Conservation (phyloP, 352 stramenopile species). For the Pythium utonaiense region DNA sequence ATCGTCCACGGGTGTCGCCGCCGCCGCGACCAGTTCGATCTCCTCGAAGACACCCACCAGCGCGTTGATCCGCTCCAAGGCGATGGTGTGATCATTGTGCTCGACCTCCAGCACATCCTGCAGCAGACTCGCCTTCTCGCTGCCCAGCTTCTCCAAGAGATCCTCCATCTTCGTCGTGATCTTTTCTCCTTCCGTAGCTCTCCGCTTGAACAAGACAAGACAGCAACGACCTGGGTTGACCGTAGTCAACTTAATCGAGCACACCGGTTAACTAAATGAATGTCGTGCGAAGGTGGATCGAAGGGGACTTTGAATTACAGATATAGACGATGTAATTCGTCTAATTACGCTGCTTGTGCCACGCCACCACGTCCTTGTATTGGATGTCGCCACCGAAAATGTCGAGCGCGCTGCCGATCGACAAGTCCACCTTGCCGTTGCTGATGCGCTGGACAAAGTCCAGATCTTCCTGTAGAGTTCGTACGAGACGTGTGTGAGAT, state of each 20-base stretch:
- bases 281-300: neutral
- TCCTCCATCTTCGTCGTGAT: constrained; percentile 36
- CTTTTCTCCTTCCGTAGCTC: neutral
- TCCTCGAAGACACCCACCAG: constrained; percentile 48
- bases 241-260: neutral
- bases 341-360: constrained; percentile 52
- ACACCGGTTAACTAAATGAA: neutral
- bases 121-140: constrained; percentile 40
- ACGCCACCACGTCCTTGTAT: constrained; percentile 93
- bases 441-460: constrained; percentile 93
- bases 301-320: neutral
- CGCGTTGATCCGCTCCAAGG: constrained; percentile 22
- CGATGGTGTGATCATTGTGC: constrained; percentile 19
- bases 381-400: constrained; percentile 94
- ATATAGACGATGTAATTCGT: constrained; percentile 2
- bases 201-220: neutral
- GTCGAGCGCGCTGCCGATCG: constrained; percentile 96
- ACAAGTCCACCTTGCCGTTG: constrained; percentile 95
- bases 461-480: constrained; percentile 80
- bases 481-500: neutral
- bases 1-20: constrained; percentile 15
- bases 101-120: constrained; percentile 22
- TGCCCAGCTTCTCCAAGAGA: constrained; percentile 39
- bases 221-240: neutral
- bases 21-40: constrained; percentile 51